A percentile compares a stretch with the other conserved stretches of the same genome.
Conservation (phyloP, 768 basidiomycete genomes). For the Coprinopsis marcescibilis region DNA sequence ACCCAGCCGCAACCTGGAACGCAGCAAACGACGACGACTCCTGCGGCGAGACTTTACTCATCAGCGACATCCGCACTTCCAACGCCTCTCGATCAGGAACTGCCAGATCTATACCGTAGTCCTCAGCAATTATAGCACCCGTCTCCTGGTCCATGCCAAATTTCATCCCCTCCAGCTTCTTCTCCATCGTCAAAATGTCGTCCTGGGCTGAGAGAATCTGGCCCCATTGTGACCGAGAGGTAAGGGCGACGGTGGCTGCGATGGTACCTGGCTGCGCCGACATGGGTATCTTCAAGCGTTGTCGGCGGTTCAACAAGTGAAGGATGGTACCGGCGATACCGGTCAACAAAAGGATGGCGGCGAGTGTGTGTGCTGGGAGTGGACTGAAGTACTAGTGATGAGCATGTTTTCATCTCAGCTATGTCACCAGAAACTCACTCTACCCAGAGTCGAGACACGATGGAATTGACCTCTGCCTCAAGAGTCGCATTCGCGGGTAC, state of each 20-base stretch:
- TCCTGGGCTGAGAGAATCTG: constrained; percentile 58
- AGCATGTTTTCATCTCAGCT: neutral
- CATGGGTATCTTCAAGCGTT: constrained; percentile 45
- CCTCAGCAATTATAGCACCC: constrained; percentile 58
- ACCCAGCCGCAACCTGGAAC: constrained; percentile 14
- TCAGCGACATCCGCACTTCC: constrained; percentile 33
- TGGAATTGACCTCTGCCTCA: constrained; percentile 32
- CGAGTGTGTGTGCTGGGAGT: constrained; percentile 46
- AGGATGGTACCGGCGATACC: constrained; percentile 43
- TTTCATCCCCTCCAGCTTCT: constrained; percentile 43
- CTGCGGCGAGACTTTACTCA: constrained; percentile 13
- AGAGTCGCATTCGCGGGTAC: constrained; percentile 32
- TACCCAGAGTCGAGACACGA: constrained; percentile 47
- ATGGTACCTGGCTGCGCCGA: constrained; percentile 56
- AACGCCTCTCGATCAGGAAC: constrained; percentile 23
- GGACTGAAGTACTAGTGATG: constrained; percentile 38
- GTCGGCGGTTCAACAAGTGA: constrained; percentile 41
- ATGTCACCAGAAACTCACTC: constrained; percentile 38
- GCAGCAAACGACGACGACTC: constrained; percentile 22
- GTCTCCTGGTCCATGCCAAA: constrained; percentile 55
- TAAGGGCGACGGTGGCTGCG: constrained; percentile 49
- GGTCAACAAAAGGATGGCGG: constrained; percentile 40
- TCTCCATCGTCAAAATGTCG: constrained; percentile 34
- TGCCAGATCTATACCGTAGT: constrained; percentile 25
- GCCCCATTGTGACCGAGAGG: constrained; percentile 57